Conservation (phyloP, 1,284 basidiomycete species). For the Ganoderma sp. region DNA sequence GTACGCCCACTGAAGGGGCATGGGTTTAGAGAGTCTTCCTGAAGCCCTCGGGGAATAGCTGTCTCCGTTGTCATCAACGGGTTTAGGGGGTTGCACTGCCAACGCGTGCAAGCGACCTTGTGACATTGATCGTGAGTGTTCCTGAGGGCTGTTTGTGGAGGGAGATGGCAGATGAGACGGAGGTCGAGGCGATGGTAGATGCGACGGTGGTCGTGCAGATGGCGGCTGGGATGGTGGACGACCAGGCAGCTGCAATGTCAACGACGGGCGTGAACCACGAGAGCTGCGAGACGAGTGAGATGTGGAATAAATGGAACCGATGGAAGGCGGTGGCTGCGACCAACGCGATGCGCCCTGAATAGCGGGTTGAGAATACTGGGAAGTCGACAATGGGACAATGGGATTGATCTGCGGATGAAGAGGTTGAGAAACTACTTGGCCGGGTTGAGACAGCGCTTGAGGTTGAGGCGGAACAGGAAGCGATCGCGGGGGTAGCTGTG, state of each 20-base stretch:
- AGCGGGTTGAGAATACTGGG: not conserved
- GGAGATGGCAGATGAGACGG: constrained; percentile 23
- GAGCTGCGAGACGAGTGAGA: not conserved
- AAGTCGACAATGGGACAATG: not conserved
- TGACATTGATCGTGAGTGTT: constrained; percentile 23
- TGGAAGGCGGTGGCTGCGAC: constrained; percentile 11
- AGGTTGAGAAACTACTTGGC: not conserved
- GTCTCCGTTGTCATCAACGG: constrained; percentile 13
- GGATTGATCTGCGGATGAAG: not conserved
- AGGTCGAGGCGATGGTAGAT: constrained; percentile 10
- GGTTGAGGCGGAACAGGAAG: not conserved
- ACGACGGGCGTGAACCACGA: not conserved
- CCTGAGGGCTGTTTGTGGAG: constrained; percentile 19
- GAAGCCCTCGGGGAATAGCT: constrained; percentile 31
- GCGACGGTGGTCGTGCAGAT: constrained; percentile 4
- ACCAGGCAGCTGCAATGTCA: constrained; percentile 6
- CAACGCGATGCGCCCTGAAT: not conserved
- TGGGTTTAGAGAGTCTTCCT: constrained; percentile 34
- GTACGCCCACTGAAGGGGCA: constrained; percentile 20
- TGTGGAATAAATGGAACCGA: not conserved
- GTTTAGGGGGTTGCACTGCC: not conserved
- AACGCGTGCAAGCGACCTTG: constrained; percentile 14
- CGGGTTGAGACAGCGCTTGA: not conserved
- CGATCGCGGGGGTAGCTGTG: not conserved
- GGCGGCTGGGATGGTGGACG: constrained; percentile 7